A percentile compares a stretch with the other conserved stretches of the same genome.
phyloP scores from a whole-genome alignment of 1,139 yeast species.

The Yamadazyma songkhlaensis region DNA sequence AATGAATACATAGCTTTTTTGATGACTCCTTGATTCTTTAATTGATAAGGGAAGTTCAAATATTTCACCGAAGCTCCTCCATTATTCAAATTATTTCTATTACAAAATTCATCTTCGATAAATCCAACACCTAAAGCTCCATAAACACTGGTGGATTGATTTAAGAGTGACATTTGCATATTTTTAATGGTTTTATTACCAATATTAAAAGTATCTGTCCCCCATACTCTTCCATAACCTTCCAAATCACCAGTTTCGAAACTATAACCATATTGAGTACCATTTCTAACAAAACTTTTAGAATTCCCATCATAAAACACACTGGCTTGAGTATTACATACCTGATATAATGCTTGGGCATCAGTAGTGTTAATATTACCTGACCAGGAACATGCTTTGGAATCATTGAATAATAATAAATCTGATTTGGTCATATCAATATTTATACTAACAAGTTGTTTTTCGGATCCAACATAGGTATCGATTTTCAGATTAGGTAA shows the following conservation, averaged over 20 bases:
- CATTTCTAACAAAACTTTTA: conserved; percentile 1
- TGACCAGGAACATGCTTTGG: conserved; percentile 6
- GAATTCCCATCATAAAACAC: conserved; percentile 3
- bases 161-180: conserved; percentile 49
- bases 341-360: conserved; percentile 1
- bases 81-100: conserved; percentile 14
- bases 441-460: conserved; percentile 28
- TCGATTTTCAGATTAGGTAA: conserved; percentile 20
- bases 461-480: conserved; percentile 32
- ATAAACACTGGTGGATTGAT: conserved; percentile 36
- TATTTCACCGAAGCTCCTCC: background rate
- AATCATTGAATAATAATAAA: conserved; percentile 28
- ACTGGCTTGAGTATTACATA: conserved; percentile 6
- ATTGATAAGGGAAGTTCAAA: conserved; percentile 23
- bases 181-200: conserved; percentile 43
- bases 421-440: conserved; percentile 48
- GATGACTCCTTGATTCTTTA: conserved; percentile 25
- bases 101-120: conserved; percentile 41
- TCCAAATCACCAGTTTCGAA: conserved; percentile 37
- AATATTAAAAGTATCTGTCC: conserved; percentile 47
- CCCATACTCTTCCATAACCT: conserved; percentile 9
- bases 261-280: conserved; percentile 1
- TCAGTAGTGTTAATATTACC: background rate
- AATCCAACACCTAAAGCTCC: conserved; percentile 60
- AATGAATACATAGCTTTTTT: conserved; percentile 25